phyloP scores from a whole-genome alignment of 768 basidiomycete genomes.

The Leccinum obscurum region DNA sequence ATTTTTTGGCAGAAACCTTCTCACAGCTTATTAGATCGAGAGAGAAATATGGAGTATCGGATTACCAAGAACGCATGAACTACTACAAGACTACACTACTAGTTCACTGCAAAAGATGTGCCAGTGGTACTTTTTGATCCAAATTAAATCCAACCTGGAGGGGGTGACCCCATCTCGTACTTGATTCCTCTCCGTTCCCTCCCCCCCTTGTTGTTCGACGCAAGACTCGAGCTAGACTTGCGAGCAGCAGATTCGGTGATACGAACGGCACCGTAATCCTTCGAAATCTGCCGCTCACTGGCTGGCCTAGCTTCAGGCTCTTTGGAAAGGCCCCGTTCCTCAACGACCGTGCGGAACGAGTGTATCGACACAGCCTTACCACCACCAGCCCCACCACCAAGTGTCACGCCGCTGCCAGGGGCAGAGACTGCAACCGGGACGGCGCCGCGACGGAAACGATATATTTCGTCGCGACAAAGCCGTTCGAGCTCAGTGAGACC shows the following conservation, averaged over 20 bases:
- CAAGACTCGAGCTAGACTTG: conserved; percentile 10
- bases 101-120: neutral
- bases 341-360: conserved; percentile 61
- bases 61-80: neutral
- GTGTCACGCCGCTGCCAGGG: conserved; percentile 39
- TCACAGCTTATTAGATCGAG: too few relatives aligned
- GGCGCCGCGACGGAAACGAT: conserved; percentile 45
- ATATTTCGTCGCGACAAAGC: conserved; percentile 69
- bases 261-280: neutral
- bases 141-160: conserved; percentile 51
- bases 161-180: conserved; percentile 20
- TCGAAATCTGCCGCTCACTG: conserved; percentile 6
- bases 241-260: neutral
- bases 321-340: conserved; percentile 42
- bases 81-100: neutral
- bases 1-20: too few relatives aligned
- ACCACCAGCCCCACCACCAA: conserved; percentile 15
- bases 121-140: neutral
- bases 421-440: conserved; percentile 15
- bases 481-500: conserved; percentile 62
- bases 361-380: conserved; percentile 57
- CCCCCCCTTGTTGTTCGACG: conserved; percentile 18
- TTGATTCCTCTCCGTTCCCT: conserved; percentile 6
- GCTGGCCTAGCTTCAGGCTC: conserved; percentile 7
- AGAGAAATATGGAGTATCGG: too few relatives aligned